Evolutionary conservation across 1,139 yeast genomes (phyloP).

Genomic region (Candida tropicalis): DNA sequence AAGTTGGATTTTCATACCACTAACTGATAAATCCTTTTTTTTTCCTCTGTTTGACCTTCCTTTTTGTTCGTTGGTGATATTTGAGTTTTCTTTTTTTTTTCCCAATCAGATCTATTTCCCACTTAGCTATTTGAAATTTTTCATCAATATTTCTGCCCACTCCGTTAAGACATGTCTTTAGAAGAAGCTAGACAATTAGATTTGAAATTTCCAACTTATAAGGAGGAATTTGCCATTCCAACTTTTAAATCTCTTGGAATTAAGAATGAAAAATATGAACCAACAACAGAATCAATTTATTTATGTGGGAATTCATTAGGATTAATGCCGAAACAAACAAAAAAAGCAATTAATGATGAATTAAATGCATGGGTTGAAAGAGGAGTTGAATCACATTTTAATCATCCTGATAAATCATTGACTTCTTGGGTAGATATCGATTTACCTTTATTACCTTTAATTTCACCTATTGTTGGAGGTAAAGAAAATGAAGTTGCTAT

Average conservation of each 20-base stretch:
- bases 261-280: slow-evolving; percentile 18
- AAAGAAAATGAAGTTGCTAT: slow-evolving; percentile 72
- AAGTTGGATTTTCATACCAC: too few relatives aligned
- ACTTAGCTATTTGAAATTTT: too few relatives aligned
- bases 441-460: slow-evolving; percentile 65
- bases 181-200: slow-evolving; percentile 34
- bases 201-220: slow-evolving; percentile 34
- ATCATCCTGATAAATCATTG: slow-evolving; percentile 52
- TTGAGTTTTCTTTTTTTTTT: too few relatives aligned
- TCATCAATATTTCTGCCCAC: too few relatives aligned
- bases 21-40: too few relatives aligned
- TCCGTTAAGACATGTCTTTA: slow-evolving; percentile 11
- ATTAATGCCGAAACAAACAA: slow-evolving; percentile 72
- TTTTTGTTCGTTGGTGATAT: too few relatives aligned
- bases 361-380: slow-evolving; percentile 78
- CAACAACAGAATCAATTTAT: slow-evolving; percentile 47
- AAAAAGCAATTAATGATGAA: slow-evolving; percentile 62
- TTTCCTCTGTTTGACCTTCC: too few relatives aligned
- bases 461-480: slow-evolving; percentile 81
- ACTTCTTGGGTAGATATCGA: slow-evolving; percentile 86
- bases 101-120: too few relatives aligned
- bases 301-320: slow-evolving; percentile 94
- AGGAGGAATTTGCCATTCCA: slow-evolving; percentile 57
- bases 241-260: slow-evolving; percentile 58
- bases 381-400: slow-evolving; percentile 86